Conservation (phyloP, 164 flowering plant species). For the Sedum album region DNA sequence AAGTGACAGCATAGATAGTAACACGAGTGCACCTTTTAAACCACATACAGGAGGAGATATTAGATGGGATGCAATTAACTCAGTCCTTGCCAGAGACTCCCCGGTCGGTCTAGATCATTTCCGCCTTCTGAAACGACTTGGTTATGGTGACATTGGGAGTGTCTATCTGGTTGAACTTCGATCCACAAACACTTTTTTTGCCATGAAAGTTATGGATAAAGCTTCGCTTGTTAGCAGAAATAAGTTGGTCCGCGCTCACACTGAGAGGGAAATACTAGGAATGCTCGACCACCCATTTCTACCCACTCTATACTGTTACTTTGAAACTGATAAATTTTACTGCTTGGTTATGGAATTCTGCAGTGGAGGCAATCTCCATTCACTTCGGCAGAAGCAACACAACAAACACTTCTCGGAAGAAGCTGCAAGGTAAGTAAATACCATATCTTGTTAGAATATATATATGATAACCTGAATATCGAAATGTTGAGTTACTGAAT, state of each 20-base stretch:
- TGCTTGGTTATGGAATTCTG: conserved; percentile 7
- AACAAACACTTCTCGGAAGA: conserved; percentile 3
- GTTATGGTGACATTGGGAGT: conserved; percentile 5
- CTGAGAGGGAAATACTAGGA: conserved; percentile 3
- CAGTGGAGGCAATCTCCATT: conserved; percentile 7
- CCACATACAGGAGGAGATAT: conserved; percentile 3
- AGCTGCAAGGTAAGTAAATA: not conserved
- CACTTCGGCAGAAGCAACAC: conserved; percentile 1
- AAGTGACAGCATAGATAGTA: conserved; percentile 2
- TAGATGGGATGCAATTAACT: conserved; percentile 4
- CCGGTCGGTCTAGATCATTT: not conserved
- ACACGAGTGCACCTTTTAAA: not conserved
- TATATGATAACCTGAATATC: not conserved
- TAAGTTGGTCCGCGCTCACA: not conserved
- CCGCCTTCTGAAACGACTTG: conserved; percentile 1
- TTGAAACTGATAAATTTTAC: not conserved
- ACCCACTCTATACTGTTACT: conserved; percentile 2
- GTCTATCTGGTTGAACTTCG: conserved; percentile 5
- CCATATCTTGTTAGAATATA: not conserved
- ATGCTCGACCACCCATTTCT: conserved; percentile 1
- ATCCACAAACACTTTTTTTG: not conserved
- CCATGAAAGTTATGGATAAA: conserved; percentile 7
- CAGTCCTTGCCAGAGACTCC: not conserved
- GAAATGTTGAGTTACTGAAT: not conserved
- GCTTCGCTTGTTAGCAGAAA: conserved; percentile 7